Percentiles rank a stretch among this genome's conserved stretches.
Evolutionary conservation across 768 basidiomycete species (phyloP).

Genomic region (Thelephora ganbajun): DNA sequence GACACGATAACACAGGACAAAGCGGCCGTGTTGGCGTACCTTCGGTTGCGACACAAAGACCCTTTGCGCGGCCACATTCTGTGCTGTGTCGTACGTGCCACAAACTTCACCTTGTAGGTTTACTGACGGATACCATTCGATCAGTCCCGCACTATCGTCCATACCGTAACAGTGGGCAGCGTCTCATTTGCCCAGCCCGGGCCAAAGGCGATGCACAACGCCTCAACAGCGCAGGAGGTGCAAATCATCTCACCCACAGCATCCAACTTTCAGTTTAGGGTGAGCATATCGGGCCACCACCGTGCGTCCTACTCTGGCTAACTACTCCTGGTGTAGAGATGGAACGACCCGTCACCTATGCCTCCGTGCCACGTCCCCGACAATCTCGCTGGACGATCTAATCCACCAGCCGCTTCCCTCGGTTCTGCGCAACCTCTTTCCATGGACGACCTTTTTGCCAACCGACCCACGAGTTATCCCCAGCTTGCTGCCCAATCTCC

Average conservation of each 20-base stretch:
- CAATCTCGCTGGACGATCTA: conserved; percentile 1
- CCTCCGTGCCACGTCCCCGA: conserved; percentile 21
- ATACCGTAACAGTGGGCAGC: conserved; percentile 63
- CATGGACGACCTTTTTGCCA: no score
- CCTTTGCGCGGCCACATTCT: conserved; percentile 64
- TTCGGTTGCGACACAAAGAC: conserved; percentile 70
- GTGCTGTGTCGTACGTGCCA: conserved; percentile 51
- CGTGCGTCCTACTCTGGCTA: background rate
- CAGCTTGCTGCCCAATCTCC: conserved; percentile 57
- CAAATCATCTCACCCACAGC: conserved; percentile 49
- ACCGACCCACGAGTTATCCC: conserved; percentile 11
- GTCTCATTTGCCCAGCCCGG: conserved; percentile 68
- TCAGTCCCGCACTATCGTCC: conserved; percentile 52
- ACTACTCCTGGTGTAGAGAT: conserved; percentile 11
- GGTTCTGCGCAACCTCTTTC: background rate
- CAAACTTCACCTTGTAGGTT: background rate
- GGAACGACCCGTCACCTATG: conserved; percentile 20
- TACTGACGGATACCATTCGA: conserved; percentile 2
- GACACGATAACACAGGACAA: conserved; percentile 70
- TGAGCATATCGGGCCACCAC: conserved; percentile 18
- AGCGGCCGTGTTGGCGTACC: conserved; percentile 64
- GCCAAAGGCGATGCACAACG: conserved; percentile 65
- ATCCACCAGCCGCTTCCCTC: conserved; percentile 3
- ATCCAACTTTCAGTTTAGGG: conserved; percentile 23
- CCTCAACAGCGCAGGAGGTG: conserved; percentile 74